Conservation (phyloP, 352 stramenopile species). For the Globisporangium irregulare region DNA sequence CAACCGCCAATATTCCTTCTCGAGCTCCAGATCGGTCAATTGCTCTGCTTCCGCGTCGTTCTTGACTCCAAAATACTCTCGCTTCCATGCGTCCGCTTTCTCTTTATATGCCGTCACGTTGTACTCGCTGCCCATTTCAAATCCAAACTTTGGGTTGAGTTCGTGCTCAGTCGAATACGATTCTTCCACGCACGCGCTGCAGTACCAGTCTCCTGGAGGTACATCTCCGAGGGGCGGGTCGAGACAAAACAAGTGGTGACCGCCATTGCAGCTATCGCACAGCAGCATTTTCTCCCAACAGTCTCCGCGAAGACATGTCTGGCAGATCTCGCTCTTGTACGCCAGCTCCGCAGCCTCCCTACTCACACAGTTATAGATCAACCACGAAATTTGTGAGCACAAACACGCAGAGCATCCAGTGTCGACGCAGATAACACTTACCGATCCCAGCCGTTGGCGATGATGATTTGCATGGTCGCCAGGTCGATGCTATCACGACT, state of each 20-base stretch:
- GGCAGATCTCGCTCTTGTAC: conserved; percentile 79
- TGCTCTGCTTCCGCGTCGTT: conserved; percentile 33
- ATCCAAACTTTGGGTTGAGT: conserved; percentile 69
- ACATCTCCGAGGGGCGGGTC: conserved; percentile 50
- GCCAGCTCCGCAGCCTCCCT: conserved; percentile 65
- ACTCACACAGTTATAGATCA: background rate
- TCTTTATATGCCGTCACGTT: conserved; percentile 80
- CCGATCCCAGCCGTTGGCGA: conserved; percentile 79
- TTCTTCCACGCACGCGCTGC: conserved; percentile 63
- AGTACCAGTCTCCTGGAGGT: conserved; percentile 80
- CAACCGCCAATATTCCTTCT: conserved; percentile 89
- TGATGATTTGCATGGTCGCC: conserved; percentile 68
- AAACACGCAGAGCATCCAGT: background rate
- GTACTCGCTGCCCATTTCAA: conserved; percentile 81
- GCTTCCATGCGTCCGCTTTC: conserved; percentile 81
- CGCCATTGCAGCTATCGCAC: conserved; percentile 79
- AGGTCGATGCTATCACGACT: conserved; percentile 57
- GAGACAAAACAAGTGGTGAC: conserved; percentile 82
- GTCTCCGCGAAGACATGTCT: conserved; percentile 79
- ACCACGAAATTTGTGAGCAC: background rate
- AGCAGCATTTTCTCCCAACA: conserved; percentile 79
- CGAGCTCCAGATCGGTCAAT: conserved; percentile 66
- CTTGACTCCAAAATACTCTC: conserved; percentile 63
- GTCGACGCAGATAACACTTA: conserved; percentile 12
- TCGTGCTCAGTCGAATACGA: conserved; percentile 35